Evolutionary conservation across 2,329 filamentous ascomycete species (phyloP), one percentile per base, ranked within the genome.

Genomic region (Sclerotinia minor): DNA sequence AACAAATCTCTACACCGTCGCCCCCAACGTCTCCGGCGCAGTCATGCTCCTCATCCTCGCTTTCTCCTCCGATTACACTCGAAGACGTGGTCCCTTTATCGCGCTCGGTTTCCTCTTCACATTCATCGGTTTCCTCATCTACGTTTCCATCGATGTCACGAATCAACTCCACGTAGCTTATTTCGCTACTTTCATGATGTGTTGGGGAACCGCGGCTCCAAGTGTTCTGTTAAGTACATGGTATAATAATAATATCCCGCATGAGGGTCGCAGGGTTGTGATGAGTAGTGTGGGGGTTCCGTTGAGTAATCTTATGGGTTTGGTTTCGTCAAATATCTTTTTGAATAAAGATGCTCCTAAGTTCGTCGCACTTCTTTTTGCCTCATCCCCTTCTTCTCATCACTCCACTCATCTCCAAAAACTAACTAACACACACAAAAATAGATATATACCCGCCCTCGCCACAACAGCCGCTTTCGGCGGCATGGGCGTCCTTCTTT

Each of bases 1-100:
- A 76, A 93, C 91, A 0, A 94, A 95, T 73, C 82, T 94, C 0
- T 93, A 91, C 79, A 94, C 91, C 0, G 91, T 94, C 0, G 92
- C 91, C 0, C 92, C 92, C 1, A 94, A 94, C 73, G 83, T 92
- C 57, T 87, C 86, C 0, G 92, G 91, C 1, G 90, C 91, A 0
- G 84, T 85, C 0, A 88, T 92, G 83, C 81, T 94, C 3, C 81
- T 94, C 0, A 79, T 93, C 19, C 81, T 94, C 0, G 91, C 90
- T 0, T 94, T 92, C 72, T 78, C 83, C 5, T 91, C 88, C 2
- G 91, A 94, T 75, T 83, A 81, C 53, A 73, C 71, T 0, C 69
- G 73, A 8, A 64, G 71, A 24, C 66, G 76, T 52, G 72, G 89
- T 66, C 90, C 90, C 0, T 93, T 93, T 76, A 89, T 94, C 72